Percentiles rank a stretch among this genome's conserved stretches.
These are phyloP conservation scores for Trichoderma guizhouense DNA, from an alignment of 2,329 filamentous ascomycete genomes.

Conservation along the genomic window DNA sequence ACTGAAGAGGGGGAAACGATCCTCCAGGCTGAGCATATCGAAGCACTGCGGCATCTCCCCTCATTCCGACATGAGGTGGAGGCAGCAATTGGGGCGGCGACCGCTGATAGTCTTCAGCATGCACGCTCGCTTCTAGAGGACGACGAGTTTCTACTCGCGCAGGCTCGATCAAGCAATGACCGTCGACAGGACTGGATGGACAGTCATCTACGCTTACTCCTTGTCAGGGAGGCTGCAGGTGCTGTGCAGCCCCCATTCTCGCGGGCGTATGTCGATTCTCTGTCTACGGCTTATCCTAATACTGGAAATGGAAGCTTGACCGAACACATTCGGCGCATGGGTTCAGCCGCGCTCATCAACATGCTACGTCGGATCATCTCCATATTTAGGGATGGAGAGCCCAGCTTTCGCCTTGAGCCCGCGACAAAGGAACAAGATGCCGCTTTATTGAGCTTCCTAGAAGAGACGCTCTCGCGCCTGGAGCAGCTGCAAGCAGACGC, in stretches of 20 bases:
- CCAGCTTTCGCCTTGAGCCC: slow-evolving; percentile 33
- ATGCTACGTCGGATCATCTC: slow-evolving; percentile 29
- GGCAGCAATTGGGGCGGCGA: slow-evolving; percentile 40
- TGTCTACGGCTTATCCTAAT: slow-evolving; percentile 52
- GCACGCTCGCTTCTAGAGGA: slow-evolving; percentile 54
- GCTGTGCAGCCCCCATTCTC: slow-evolving; percentile 43
- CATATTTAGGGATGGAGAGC: slow-evolving; percentile 37
- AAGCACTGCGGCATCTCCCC: slow-evolving; percentile 63
- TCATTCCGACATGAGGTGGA: slow-evolving; percentile 64
- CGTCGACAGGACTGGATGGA: slow-evolving; percentile 36
- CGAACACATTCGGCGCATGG: slow-evolving; percentile 57
- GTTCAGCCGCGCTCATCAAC: slow-evolving; percentile 29
- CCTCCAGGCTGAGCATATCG: slow-evolving; percentile 59
- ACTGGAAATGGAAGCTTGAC: slow-evolving; percentile 52
- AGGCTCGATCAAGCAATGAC: slow-evolving; percentile 35
- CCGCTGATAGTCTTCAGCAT: slow-evolving; percentile 42
- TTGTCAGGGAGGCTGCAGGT: slow-evolving; percentile 42
- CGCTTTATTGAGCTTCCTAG: slow-evolving; percentile 35
- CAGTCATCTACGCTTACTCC: slow-evolving; percentile 48
- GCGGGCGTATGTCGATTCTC: slow-evolving; percentile 58
- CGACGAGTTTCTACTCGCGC: slow-evolving; percentile 51
- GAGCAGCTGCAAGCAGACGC: slow-evolving; percentile 45
- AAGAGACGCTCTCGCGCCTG: slow-evolving; percentile 44
- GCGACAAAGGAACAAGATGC: slow-evolving; percentile 32
- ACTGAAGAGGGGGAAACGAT: slow-evolving; percentile 25